Evolutionary conservation across 139 green algal species (phyloP), one percentile per base, ranked within the genome.

Genomic region (Coelastrella sp.): DNA sequence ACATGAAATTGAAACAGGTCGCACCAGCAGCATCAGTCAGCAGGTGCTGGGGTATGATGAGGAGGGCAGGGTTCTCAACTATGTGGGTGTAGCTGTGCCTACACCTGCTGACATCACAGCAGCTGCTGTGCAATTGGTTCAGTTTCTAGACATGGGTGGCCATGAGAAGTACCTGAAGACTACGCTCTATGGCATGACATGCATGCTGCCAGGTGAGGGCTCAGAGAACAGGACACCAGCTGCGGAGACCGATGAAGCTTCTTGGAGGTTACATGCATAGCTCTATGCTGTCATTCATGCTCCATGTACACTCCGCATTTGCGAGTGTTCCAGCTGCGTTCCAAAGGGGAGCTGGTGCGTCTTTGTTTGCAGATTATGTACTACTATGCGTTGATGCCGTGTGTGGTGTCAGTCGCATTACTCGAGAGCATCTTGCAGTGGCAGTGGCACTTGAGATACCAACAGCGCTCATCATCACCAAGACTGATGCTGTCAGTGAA

Each of bases 1-100:
- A 92, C 95, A 98, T 57, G 95, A 98, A 87, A 94, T 97, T 9
- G 89, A 96, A 91, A 93, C 85, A n/a, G 95, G 94, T 0, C 91
- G 94, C 76, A 97, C 94, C 8, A 93, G 86, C 64, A 92, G 81
- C 45, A 89, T 97, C 67, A 89, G 66, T 35, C 92, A 94, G 83
- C 88, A 91, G 37, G 84, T 95, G 41, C 86, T 97, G 35, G 94
- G 91, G 11, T 98, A 97, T 81, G 91, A 94, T 27, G 51, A 27
- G 17, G 79, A 93, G 1, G 94, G 93, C 2, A 34, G 50, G 3
- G 80, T 89, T 50, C 85, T 92, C n/a, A 90, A 92, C 74, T 91
- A 92, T 64, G 51, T 27, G 6, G 89, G 88, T 15, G 75, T 95
- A 23, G 72, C 91, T 2, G 30, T 85, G 2, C 79, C 90, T 25